Conservation (phyloP, 2,329 filamentous ascomycete genomes). For the Cytospora mali region DNA sequence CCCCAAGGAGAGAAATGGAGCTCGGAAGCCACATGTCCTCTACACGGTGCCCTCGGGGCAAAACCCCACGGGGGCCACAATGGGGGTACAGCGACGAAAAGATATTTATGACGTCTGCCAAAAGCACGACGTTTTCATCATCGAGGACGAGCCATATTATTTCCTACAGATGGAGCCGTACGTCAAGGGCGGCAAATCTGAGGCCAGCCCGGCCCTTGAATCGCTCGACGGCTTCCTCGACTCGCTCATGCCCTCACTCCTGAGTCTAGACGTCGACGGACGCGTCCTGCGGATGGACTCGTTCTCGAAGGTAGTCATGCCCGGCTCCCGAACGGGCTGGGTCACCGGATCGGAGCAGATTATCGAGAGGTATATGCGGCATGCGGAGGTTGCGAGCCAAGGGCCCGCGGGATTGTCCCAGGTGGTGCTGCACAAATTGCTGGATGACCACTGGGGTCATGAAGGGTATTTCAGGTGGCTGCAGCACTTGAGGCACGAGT, state of each 20-base stretch:
- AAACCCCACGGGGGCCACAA: constrained; percentile 88
- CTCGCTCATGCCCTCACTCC: constrained; percentile 71
- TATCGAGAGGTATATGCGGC: constrained; percentile 77
- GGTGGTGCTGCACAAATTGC: constrained; percentile 80
- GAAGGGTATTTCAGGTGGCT: constrained; percentile 88
- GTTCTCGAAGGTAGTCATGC: constrained; percentile 88
- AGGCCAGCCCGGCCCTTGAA: constrained; percentile 58
- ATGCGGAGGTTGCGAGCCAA: constrained; percentile 83
- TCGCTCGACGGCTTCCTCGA: constrained; percentile 74
- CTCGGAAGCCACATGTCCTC: constrained; percentile 56
- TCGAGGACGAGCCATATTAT: constrained; percentile 95
- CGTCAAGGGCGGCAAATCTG: constrained; percentile 50
- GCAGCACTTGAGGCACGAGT: constrained; percentile 77
- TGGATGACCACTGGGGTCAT: constrained; percentile 95
- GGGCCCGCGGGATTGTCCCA: constrained; percentile 85
- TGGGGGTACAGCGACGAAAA: constrained; percentile 65
- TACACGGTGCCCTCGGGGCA: constrained; percentile 75
- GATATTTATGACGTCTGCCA: constrained; percentile 77
- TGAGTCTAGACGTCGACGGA: constrained; percentile 83
- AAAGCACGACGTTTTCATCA: constrained; percentile 82
- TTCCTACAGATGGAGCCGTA: constrained; percentile 88
- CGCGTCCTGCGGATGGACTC: constrained; percentile 90
- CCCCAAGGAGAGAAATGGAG: constrained; percentile 42
- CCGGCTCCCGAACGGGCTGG: constrained; percentile 84
- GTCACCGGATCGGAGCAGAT: constrained; percentile 85